A percentile compares a stretch with the other conserved stretches of the same genome.
phyloP scores from a whole-genome alignment of 768 basidiomycete species.

The Clathrus columnatus region DNA sequence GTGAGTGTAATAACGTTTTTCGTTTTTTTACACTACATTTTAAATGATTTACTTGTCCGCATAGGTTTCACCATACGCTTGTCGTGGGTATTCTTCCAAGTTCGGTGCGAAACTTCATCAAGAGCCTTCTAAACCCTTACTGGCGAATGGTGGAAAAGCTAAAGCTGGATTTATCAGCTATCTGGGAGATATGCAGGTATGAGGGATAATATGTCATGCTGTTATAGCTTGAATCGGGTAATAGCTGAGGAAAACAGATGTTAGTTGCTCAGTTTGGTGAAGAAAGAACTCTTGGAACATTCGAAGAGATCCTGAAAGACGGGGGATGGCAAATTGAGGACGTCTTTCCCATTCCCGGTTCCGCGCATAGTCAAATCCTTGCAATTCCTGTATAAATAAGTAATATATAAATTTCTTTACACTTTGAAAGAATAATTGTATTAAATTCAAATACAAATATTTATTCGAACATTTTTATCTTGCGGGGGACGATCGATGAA shows the following conservation, averaged over 20 bases:
- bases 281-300: constrained; percentile 2
- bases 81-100: not conserved
- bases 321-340: constrained; percentile 6
- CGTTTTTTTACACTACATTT: no score
- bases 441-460: no score
- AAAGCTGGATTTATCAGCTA: not conserved
- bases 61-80: not conserved
- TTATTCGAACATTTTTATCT: no score
- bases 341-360: not conserved
- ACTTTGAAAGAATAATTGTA: no score
- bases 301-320: not conserved
- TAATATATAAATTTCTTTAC: no score
- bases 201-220: no score
- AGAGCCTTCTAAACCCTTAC: not conserved
- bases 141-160: no score
- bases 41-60: not conserved
- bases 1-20: not conserved
- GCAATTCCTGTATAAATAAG: not conserved
- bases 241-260: not conserved
- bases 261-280: not conserved
- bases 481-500: no score
- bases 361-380: not conserved
- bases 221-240: no score
- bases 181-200: not conserved
- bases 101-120: not conserved